Conservation (phyloP, 73 alveolate genomes). For the Paramecium primaurelia region DNA sequence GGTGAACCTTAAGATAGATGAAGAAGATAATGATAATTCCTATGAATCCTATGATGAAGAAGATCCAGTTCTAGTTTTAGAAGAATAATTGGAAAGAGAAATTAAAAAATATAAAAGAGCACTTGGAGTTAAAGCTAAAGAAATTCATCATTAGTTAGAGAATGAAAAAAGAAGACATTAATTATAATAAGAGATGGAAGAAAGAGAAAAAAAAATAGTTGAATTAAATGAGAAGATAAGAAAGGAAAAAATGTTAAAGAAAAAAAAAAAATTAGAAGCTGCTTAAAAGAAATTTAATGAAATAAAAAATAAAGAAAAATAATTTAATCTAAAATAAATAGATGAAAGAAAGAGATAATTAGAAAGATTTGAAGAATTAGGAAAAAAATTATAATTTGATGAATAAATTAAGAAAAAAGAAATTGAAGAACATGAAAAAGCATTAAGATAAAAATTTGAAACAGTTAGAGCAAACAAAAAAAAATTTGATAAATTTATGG, state of each 20-base stretch:
- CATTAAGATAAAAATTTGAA: background rate
- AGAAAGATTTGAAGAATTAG: conserved; percentile 35
- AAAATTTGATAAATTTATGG: background rate
- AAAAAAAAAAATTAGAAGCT: background rate
- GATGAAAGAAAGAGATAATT: background rate
- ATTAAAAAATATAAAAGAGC: background rate
- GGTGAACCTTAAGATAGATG: background rate
- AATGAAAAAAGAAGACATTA: conserved; percentile 1
- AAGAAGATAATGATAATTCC: background rate
- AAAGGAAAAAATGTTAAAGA: background rate
- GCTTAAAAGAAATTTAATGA: background rate
- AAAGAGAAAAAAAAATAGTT: background rate
- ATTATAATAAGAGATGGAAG: background rate
- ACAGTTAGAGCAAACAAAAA: background rate
- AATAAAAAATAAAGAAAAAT: background rate
- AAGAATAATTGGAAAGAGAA: background rate
- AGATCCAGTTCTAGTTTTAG: conserved; percentile 19
- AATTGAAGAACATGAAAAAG: conserved; percentile 26
- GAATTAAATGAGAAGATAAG: background rate
- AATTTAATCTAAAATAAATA: background rate
- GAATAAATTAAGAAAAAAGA: background rate
- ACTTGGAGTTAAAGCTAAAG: background rate
- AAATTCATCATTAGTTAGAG: background rate
- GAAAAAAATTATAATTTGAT: background rate
- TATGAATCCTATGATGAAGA: conserved; percentile 3